Base-by-base conservation (phyloP, 192 early-diverging fungal genomes). In the Jimgerdemannia lactiflua region DNA sequence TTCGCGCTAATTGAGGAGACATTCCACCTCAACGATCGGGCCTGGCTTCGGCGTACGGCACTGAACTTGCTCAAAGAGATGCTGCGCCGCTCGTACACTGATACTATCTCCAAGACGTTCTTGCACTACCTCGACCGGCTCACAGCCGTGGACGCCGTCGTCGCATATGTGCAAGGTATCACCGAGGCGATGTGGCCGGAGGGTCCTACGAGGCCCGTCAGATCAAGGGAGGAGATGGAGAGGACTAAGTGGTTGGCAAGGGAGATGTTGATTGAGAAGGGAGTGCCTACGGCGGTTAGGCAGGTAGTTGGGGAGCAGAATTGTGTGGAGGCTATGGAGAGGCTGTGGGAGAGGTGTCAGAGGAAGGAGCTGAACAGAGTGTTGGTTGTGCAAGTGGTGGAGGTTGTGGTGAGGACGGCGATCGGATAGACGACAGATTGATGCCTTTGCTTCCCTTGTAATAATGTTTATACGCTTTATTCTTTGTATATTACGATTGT, bases 241-340 rank as follows among this genome's bases (percentile, higher is more conserved):
- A 40, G 65, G 43, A 79, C 74, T 14, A 73, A 65, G 54, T 4
- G 29, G 1, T 69, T 73, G 17, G 81, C 81, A 4, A 59, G 77
- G 8, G 44, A 29, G 2, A 4, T 82, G 14, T 64, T 82, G 6
- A 73, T 76, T 39, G 14, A 67, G 4, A 66, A 71, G 41, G 75
- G 73, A 6, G 71, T 82, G 18, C 81, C 81, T 4, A 65, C 54
- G 66, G 72, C 74, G 1, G 74, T 78, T 11, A 49, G 77, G 8
- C 81, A 82, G 29, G 63, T 82, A 39, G 76, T 82, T 20, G 81
- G 81, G 2, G 81, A 82, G 17, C 72, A 78, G 43, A 82, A 82
- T 9, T 79, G 72, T 54, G 75, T 65, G 41, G 43, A 64, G 11
- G 71, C 81, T 0, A 82, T 82, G 81, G 77, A 82, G 65, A 19